Conservation (phyloP, 108 stramenopile genomes). For the Mediolabrus comicus region DNA sequence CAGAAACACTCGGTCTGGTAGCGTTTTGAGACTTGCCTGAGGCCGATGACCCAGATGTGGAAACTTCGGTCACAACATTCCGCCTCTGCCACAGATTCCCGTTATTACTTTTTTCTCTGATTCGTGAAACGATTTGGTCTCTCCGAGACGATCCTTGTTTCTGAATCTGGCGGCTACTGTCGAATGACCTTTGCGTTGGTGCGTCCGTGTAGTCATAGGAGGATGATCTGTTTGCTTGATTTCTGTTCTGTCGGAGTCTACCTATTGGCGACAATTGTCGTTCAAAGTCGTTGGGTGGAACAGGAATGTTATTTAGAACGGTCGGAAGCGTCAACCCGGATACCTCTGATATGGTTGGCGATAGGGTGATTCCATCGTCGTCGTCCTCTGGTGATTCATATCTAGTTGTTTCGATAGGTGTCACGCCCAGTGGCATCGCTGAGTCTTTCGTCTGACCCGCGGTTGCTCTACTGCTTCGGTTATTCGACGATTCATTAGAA, state of each 20-base stretch:
- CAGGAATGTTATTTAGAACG: constrained; percentile 6
- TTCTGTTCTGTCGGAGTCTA: constrained; percentile 15
- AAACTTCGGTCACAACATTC: background rate
- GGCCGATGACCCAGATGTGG: background rate
- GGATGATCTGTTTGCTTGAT: background rate
- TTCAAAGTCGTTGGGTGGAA: background rate
- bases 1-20: too few species aligned
- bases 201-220: constrained; percentile 1
- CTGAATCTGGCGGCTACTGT: too few species aligned
- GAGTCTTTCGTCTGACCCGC: background rate
- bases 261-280: constrained; percentile 35
- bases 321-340: constrained; percentile 37
- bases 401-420: constrained; percentile 11
- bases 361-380: constrained; percentile 45
- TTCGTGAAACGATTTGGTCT: constrained; percentile 21
- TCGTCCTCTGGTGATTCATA: constrained; percentile 22
- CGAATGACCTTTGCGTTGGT: constrained; percentile 7
- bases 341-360: constrained; percentile 42
- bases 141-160: constrained; percentile 1
- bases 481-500: background rate
- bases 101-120: constrained; percentile 6
- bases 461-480: background rate
- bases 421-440: background rate
- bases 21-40: background rate
- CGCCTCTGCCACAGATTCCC: background rate